These are phyloP conservation scores for Diaporthe ampelina DNA, from an alignment of 2,329 filamentous ascomycete species.

Conservation along the genomic window DNA sequence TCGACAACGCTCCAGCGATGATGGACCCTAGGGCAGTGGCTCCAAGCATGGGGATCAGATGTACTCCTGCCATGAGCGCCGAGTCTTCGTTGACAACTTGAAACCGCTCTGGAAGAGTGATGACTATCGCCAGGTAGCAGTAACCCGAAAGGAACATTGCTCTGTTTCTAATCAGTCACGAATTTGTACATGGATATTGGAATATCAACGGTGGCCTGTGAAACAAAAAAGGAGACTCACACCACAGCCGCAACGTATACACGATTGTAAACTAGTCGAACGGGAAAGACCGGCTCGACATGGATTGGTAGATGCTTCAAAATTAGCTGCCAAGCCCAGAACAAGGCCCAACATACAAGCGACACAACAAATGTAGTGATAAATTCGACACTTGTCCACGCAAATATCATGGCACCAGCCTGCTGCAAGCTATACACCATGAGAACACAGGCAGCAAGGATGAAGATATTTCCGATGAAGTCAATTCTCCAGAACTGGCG, in stretches of 20 bases:
- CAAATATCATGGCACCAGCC: constrained; percentile 64
- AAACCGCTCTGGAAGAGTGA: constrained; percentile 71
- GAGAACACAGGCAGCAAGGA: constrained; percentile 66
- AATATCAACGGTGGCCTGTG: too few species aligned
- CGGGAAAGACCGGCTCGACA: constrained; percentile 69
- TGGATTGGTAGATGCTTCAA: constrained; percentile 55
- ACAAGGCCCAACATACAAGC: constrained; percentile 61
- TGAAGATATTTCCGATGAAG: constrained; percentile 63
- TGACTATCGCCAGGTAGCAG: constrained; percentile 69
- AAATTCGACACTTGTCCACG: constrained; percentile 67
- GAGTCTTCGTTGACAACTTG: constrained; percentile 70
- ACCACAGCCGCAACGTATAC: constrained; percentile 66
- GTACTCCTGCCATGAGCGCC: constrained; percentile 67
- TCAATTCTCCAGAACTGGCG: constrained; percentile 64
- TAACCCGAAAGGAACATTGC: constrained; percentile 71
- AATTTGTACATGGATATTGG: too few species aligned
- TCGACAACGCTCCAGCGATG: constrained; percentile 66
- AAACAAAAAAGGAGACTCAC: constrained; percentile 52
- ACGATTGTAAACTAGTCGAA: constrained; percentile 60
- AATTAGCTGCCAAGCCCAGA: constrained; percentile 65
- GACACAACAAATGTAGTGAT: constrained; percentile 63
- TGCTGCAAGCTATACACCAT: constrained; percentile 71
- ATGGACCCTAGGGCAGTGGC: constrained; percentile 70
- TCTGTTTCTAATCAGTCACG: constrained; percentile 49
- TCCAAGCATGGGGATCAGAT: constrained; percentile 71